Evolutionary conservation across 2,329 filamentous ascomycete genomes (phyloP), one percentile per base, ranked within the genome.

Genomic region (Diaporthe citri): DNA sequence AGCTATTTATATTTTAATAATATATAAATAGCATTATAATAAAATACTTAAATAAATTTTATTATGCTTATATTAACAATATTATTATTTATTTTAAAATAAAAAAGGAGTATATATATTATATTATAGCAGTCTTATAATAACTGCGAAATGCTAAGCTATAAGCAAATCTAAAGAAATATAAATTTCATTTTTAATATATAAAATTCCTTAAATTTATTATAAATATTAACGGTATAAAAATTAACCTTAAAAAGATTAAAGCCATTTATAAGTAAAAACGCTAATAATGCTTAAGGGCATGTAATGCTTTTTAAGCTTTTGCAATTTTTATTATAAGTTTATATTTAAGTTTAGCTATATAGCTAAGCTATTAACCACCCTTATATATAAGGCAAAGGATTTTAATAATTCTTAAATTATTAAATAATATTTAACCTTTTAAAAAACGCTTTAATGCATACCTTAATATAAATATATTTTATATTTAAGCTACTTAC

Each of bases 1-100:
- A 15, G 15, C 55, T 66, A 41, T 82, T 78, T 64, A 74, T 77
- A 4, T 66, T 77, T 34, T 52, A 76, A 52, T 17, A 39, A 9
- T 76, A 76, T 64, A 77, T 77, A 41, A 74, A 78, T 51, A 25
- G 25, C 6, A 34, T 43, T 17, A 9, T 60, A 60, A 60, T 60
- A 66, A 48, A n/a, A 2, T 41, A 13, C 12, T 41, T 41, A 13
- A 41, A 41, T 41, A 13, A 41, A 1, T 17, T 13, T 17, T 41
- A n/a, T n/a, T n/a, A n/a, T n/a, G n/a, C n/a, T n/a, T n/a, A n/a
- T n/a, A n/a, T n/a, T n/a, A n/a, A n/a, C n/a, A n/a, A n/a, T 41
- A 13, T 41, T 13, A 41, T 66, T 41, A 41, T 15, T 41, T 41
- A 41, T 41, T 13, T 41, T 41, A 41, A 36, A 2, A 34, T 48